These are phyloP conservation scores for Tinospora cordifolia DNA, from an alignment of 164 flowering plant genomes.

Conservation along the genomic window DNA sequence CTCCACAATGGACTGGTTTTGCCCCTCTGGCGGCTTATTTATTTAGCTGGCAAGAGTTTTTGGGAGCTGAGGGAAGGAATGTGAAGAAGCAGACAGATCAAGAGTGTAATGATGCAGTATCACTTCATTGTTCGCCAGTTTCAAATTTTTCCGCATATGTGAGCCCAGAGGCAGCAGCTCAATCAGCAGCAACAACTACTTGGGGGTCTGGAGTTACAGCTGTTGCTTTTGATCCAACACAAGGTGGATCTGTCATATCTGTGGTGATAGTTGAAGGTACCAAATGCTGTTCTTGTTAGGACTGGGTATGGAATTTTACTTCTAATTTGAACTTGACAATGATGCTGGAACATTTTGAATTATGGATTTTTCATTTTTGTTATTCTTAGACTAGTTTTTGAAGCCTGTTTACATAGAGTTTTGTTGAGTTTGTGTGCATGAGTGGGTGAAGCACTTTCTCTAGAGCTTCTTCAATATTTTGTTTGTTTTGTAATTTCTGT, in stretches of 20 bases:
- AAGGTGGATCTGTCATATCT: conserved; percentile 94
- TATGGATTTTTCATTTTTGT: background rate
- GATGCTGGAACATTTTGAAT: background rate
- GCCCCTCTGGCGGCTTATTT: conserved; percentile 94
- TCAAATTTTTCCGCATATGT: conserved; percentile 99
- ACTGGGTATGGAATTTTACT: background rate
- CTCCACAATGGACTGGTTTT: conserved; percentile 86
- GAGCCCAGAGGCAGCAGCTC: conserved; percentile 94
- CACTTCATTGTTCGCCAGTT: conserved; percentile 94
- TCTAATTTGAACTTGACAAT: conserved; percentile 1
- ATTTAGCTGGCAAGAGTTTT: conserved; percentile 87
- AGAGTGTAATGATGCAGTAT: conserved; percentile 40
- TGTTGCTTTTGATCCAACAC: conserved; percentile 97
- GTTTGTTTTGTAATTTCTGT: background rate
- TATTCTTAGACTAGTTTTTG: background rate
- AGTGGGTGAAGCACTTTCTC: background rate
- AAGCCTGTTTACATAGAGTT: background rate
- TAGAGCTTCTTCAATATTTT: background rate
- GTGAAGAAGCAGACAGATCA: conserved; percentile 52
- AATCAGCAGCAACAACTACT: conserved; percentile 89
- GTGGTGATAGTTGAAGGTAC: conserved; percentile 96
- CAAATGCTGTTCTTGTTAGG: background rate
- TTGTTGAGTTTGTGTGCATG: background rate
- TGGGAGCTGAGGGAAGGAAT: conserved; percentile 60
- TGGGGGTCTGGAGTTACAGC: conserved; percentile 99